Conservation (phyloP, 208 protist genomes). For the Trypanosoma rangeli region DNA sequence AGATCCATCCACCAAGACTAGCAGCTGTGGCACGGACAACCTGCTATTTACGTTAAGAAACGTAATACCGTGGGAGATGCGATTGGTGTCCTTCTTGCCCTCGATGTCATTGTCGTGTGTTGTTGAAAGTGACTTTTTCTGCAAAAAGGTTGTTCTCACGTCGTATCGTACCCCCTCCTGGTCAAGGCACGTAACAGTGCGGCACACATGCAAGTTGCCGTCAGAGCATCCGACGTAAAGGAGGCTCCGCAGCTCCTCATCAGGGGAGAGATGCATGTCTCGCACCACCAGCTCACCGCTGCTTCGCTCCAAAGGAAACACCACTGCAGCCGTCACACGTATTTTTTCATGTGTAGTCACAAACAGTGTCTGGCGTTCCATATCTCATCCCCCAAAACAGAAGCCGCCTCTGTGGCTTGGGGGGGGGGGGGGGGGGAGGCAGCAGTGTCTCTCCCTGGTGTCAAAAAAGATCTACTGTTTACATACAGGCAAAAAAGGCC, state of each 20-base stretch:
- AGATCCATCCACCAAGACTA: slow-evolving; percentile 12
- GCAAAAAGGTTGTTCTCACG: neutral
- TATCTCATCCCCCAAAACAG: neutral
- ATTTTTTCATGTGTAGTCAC: slow-evolving; percentile 15
- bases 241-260: slow-evolving; percentile 31
- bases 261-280: slow-evolving; percentile 6
- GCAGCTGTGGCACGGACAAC: neutral
- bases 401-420: too few relatives aligned
- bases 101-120: neutral
- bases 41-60: slow-evolving; percentile 20
- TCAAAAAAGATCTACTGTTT: too few relatives aligned
- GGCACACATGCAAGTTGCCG: slow-evolving; percentile 33
- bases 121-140: neutral
- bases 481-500: too few relatives aligned
- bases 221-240: slow-evolving; percentile 34
- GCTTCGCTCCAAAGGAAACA: slow-evolving; percentile 1
- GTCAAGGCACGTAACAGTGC: slow-evolving; percentile 15
- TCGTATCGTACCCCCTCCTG: slow-evolving; percentile 11
- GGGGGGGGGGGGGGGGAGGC: too few relatives aligned
- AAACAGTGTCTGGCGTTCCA: slow-evolving; percentile 15
- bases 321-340: slow-evolving; percentile 8
- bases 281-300: neutral
- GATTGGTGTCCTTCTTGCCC: neutral
- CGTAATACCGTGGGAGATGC: slow-evolving; percentile 1
- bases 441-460: too few relatives aligned